Conservation (phyloP, 768 basidiomycete genomes). For the Exsudoporus frostii region DNA sequence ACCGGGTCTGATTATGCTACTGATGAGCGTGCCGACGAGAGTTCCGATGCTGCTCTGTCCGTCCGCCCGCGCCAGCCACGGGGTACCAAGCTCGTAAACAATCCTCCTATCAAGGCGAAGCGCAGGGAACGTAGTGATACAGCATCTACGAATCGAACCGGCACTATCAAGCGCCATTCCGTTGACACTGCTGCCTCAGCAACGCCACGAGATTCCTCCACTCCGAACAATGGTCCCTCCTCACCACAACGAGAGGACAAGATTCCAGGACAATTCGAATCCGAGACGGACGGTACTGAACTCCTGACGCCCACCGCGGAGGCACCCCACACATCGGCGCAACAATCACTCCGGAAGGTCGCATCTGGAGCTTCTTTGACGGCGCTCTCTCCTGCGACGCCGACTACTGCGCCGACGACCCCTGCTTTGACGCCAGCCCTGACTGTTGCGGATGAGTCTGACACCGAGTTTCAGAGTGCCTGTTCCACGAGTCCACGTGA, state of each 20-base stretch:
- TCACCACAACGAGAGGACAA: conserved; percentile 34
- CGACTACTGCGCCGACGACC: conserved; percentile 32
- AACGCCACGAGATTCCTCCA: conserved; percentile 29
- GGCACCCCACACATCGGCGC: conserved; percentile 6
- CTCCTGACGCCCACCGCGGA: conserved; percentile 32
- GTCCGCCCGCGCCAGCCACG: conserved; percentile 42
- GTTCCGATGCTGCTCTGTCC: conserved; percentile 44
- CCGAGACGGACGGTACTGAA: conserved; percentile 25
- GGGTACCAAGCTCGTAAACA: conserved; percentile 31
- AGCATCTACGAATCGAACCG: conserved; percentile 58
- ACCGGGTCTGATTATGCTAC: conserved; percentile 28
- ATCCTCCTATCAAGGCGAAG: conserved; percentile 36
- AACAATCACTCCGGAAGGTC: conserved; percentile 30
- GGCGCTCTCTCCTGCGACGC: conserved; percentile 23
- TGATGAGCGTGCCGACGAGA: conserved; percentile 56
- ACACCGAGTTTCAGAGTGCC: conserved; percentile 85
- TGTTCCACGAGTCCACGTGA: conserved; percentile 73
- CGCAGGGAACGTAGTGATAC: conserved; percentile 58
- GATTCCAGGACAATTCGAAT: conserved; percentile 41
- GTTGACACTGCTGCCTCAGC: conserved; percentile 22
- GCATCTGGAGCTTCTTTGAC: conserved; percentile 31
- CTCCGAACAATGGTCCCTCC: conserved; percentile 24
- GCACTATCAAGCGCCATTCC: conserved; percentile 25
- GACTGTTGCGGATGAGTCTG: conserved; percentile 66
- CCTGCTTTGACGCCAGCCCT: conserved; percentile 34